Evolutionary conservation across 192 early-diverging fungal genomes (phyloP).

Genomic region (Linnemannia zychae): DNA sequence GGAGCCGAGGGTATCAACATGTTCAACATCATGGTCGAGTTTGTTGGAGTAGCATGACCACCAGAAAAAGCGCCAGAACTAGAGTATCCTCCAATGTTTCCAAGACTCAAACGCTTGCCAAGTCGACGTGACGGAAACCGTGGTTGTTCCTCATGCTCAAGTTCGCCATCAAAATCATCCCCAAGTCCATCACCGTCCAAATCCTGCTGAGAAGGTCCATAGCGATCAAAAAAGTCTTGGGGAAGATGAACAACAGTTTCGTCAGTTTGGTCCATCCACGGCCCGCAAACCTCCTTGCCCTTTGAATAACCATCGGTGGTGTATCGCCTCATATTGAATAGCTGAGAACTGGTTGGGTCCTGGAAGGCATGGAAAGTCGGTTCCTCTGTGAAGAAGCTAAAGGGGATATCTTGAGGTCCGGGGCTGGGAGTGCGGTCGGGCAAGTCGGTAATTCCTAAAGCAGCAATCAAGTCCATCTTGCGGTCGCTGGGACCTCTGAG

Average conservation of each 20-base stretch:
- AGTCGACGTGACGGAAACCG: background rate
- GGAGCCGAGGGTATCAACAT: background rate
- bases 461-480: slow-evolving; percentile 41
- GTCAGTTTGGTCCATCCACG: slow-evolving; percentile 26
- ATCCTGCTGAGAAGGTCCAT: background rate
- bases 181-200: background rate
- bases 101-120: background rate
- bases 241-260: slow-evolving; percentile 12
- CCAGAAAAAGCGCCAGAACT: background rate
- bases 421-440: slow-evolving; percentile 2
- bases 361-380: slow-evolving; percentile 11
- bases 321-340: slow-evolving; percentile 15
- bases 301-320: slow-evolving; percentile 7
- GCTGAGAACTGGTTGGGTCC: background rate
- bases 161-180: background rate
- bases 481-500: background rate
- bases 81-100: background rate
- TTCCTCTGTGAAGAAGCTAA: slow-evolving; percentile 29
- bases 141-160: background rate
- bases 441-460: slow-evolving; percentile 26
- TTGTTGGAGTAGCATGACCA: background rate
- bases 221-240: slow-evolving; percentile 27
- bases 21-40: slow-evolving; percentile 7
- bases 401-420: background rate
- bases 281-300: background rate